A percentile compares a stretch with the other conserved stretches of the same genome.
Evolutionary conservation across 176 grass and related monocot species (phyloP).

Genomic region (Carex kokanica): DNA sequence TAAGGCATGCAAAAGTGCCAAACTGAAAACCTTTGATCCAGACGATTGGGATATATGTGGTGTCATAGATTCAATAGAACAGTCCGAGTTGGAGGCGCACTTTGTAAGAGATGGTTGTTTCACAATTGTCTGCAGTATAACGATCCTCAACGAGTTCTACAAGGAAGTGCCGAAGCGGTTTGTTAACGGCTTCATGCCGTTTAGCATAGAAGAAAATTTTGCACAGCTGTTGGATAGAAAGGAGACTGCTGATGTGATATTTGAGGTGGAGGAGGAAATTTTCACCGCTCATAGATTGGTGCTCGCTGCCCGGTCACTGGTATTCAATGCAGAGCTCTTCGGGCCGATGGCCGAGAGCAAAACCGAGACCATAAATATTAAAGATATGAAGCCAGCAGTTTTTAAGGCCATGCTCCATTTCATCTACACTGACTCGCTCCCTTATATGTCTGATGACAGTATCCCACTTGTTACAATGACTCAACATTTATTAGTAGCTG

Average conservation of each 20-base stretch:
- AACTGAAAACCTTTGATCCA: too few species aligned
- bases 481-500: slow-evolving; percentile 34
- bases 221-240: not conserved
- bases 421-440: slow-evolving; percentile 31
- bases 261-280: not conserved
- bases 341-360: slow-evolving; percentile 21
- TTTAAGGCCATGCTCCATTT: slow-evolving; percentile 40
- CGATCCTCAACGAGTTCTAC: not conserved
- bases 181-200: not conserved
- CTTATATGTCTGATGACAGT: not conserved
- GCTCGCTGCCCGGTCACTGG: slow-evolving; percentile 29
- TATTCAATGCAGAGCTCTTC: slow-evolving; percentile 37
- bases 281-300: slow-evolving; percentile 20
- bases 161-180: not conserved
- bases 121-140: not conserved
- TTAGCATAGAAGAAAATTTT: not conserved
- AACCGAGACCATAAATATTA: not conserved
- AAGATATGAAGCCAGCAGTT: slow-evolving; percentile 1
- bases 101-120: not conserved
- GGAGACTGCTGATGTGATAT: not conserved
- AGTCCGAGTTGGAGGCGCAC: not conserved
- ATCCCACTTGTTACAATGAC: slow-evolving; percentile 9
- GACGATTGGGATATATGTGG: not conserved
- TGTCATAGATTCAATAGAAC: not conserved
- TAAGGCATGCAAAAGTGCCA: too few species aligned